Base-by-base conservation (phyloP, 202 grass and related monocot genomes). In the Setaria viridis region DNA sequence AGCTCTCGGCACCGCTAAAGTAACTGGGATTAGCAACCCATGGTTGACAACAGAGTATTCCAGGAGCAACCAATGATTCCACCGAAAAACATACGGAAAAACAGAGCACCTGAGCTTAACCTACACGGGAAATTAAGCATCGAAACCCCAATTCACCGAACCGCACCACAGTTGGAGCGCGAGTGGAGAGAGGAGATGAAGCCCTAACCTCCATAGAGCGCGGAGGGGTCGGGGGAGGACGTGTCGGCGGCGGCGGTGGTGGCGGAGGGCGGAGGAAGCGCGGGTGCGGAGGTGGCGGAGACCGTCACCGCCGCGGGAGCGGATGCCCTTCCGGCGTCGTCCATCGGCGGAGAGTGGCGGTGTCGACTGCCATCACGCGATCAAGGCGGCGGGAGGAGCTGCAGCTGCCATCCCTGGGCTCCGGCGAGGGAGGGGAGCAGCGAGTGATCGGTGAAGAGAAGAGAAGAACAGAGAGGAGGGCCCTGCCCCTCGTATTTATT, bases 361-460 rank as follows among this genome's bases (percentile, higher is more conserved):
- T 77, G 29, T 73, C 53, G 6, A n/a, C 29, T 55, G 20, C 90
- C 93, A 94, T 94, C 87, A 92, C 87, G 79, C 86, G 87, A 92
- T 89, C 75, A 68, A 79, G 29, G 86, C 80, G 78, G 81, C 69
- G 55, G 92, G 32, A 32, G 80, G 54, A 20, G 83, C 83, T 42
- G 86, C 74, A 76, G 87, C 42, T 8, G 92, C 89, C 92, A 89
- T 91, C 76, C 72, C 70, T 45, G 79, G 41, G 87, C 90, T 88
- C 89, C 89, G 89, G 82, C 82, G 84, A 74, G 67, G 69, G 57
- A 56, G 60, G 58, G 66, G 34, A 66, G 67, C n/a, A 65, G 82
- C 43, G 50, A 60, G 63, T 77, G 84, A 84, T 78, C 85, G 84
- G 84, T 58, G 73, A 68, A 13, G 35, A 51, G 78, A 33, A 43